phyloP scores from a whole-genome alignment of 192 early-diverging fungal species.

The Backusella circina region DNA sequence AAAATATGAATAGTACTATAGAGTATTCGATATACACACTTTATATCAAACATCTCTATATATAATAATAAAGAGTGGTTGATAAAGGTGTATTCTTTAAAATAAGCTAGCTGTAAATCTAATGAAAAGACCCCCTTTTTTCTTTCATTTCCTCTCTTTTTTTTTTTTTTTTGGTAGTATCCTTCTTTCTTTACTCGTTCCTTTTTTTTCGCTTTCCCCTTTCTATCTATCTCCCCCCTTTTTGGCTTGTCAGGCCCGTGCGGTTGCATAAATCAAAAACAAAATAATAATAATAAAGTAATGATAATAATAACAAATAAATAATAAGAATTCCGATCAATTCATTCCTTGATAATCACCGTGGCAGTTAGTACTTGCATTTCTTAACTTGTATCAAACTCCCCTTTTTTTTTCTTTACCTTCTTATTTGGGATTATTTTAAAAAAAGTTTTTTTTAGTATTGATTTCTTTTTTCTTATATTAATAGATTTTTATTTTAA shows the following conservation, averaged over 20 bases:
- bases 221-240: not conserved
- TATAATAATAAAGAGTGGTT: not conserved
- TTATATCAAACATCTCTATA: not conserved
- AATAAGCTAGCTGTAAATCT: not conserved
- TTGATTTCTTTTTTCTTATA: not conserved
- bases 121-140: not conserved
- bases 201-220: not conserved
- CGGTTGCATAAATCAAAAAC: constrained; percentile 7
- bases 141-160: not conserved
- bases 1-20: not conserved
- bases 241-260: constrained; percentile 7
- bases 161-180: too few relatives aligned
- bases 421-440: constrained; percentile 7
- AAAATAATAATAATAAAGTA: not conserved
- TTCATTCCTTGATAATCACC: constrained; percentile 19
- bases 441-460: not conserved
- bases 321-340: constrained; percentile 13
- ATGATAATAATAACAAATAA: constrained; percentile 9
- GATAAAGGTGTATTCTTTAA: not conserved
- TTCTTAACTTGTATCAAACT: constrained; percentile 4
- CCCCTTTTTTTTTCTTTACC: not conserved
- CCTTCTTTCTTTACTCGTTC: not conserved
- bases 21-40: not conserved
- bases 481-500: constrained; percentile 3
- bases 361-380: constrained; percentile 7